Evolutionary conservation across 2,329 filamentous ascomycete genomes (phyloP), one percentile per base, ranked within the genome.

Genomic region (Pezicula neosporulosa): DNA sequence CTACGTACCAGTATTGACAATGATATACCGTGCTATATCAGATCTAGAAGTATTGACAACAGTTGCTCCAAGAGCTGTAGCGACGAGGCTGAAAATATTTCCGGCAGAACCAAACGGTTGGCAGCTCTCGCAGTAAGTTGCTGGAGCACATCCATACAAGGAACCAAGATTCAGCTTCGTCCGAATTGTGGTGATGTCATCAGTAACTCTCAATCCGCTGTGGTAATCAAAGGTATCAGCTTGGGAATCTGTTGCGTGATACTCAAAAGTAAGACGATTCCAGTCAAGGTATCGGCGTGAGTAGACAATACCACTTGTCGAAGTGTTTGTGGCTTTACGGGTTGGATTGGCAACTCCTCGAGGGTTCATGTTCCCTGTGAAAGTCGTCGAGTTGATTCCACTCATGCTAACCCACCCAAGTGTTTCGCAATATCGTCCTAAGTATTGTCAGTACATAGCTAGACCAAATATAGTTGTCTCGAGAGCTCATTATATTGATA

Each of bases 351-450:
- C 38, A 13, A 64, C 61, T 12, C 61, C 61, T 15, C 48, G 49
- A 21, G 61, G 61, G 8, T 52, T 21, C 24, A 45, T 50, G 18
- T 59, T 52, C 12, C 59, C 61, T 10, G 51, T 62, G 52, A 55
- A 62, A 13, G 54, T 58, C 18, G 55, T 55, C 1, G 61, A 63
- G 18, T 64, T 60, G 47, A 63, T 60, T 10, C 89, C 90, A 53
- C 85, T 79, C 47, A 96, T 83, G 0, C 90, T 95, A 79, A 94
- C 83, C 79, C 93, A 97, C 1, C 92, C 92, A 30, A 97, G 85
- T 0, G 92, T 96, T 72, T 97, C 92, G 74, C 96, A 87, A 68
- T 96, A 97, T 0, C 92, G 83, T 36, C 60, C 59, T 60, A 27
- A 2, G 10, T 15, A 8, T 19, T 6, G 30, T 57, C 39, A 56